Percentiles rank a stretch among this genome's conserved stretches.
Evolutionary conservation across 2,329 filamentous ascomycete species (phyloP).

Genomic region (Dendryphion nanum): DNA sequence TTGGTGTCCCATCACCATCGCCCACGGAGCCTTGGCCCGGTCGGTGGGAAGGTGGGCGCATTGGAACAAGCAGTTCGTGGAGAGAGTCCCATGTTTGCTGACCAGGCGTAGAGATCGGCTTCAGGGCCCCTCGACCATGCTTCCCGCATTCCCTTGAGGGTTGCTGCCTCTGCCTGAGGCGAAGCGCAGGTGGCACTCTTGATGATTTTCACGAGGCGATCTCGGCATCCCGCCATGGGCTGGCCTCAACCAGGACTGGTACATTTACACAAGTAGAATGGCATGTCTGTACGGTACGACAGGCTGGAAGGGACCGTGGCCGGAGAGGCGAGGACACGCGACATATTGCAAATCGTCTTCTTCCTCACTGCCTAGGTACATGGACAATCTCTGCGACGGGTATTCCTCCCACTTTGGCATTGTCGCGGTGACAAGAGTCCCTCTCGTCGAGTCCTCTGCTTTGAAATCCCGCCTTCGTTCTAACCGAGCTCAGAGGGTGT

Average conservation of each 20-base stretch:
- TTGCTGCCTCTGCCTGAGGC: constrained; percentile 21
- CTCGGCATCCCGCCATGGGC: constrained; percentile 9
- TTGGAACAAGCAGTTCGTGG: constrained; percentile 20
- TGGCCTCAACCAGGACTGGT: constrained; percentile 15
- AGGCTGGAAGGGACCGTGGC: too few species aligned
- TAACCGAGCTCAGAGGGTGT: constrained; percentile 32
- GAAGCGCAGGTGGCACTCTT: constrained; percentile 16
- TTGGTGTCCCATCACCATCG: too few species aligned
- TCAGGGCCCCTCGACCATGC: constrained; percentile 39
- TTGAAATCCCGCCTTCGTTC: constrained; percentile 30
- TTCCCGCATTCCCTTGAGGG: constrained; percentile 37
- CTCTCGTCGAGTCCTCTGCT: constrained; percentile 15
- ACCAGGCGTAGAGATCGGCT: constrained; percentile 29
- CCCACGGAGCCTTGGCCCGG: constrained; percentile 10
- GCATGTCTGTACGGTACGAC: too few species aligned
- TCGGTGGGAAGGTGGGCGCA: constrained; percentile 10
- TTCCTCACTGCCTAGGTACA: too few species aligned
- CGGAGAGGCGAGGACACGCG: too few species aligned
- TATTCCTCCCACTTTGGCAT: not conserved
- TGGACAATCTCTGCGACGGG: too few species aligned
- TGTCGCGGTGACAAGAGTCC: not conserved
- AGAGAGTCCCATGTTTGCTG: constrained; percentile 13
- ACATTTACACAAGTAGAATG: constrained; percentile 5
- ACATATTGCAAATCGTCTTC: too few species aligned
- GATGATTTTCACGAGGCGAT: constrained; percentile 14